Percentiles rank a stretch among this genome's conserved stretches.
Evolutionary conservation across 163 green algal species (phyloP).

Genomic region (Chloromonas sp.): DNA sequence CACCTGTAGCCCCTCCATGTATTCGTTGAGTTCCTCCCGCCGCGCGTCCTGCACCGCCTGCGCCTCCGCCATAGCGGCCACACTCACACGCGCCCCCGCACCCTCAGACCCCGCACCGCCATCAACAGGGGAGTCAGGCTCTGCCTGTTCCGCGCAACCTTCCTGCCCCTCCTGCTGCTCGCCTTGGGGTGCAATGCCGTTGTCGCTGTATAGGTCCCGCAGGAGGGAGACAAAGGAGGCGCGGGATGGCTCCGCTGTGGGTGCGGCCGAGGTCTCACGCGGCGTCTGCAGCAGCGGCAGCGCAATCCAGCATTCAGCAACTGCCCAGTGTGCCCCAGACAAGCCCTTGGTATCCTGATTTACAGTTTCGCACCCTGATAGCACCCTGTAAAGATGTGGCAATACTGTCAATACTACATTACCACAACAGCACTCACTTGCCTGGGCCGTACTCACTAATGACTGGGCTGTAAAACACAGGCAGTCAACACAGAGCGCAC

Average conservation of each 20-base stretch:
- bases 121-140: background rate
- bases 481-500: too few species aligned
- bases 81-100: background rate
- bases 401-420: too few species aligned
- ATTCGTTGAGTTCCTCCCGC: slow-evolving; percentile 5
- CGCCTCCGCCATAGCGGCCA: background rate
- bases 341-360: background rate
- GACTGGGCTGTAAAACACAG: too few species aligned
- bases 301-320: background rate
- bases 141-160: background rate
- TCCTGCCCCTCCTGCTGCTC: background rate
- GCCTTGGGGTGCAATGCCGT: background rate
- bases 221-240: background rate
- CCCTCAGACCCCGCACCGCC: background rate
- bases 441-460: too few species aligned
- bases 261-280: background rate
- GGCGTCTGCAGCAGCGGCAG: background rate
- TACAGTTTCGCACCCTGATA: too few species aligned
- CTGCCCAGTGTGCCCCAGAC: too few species aligned
- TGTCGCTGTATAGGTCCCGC: background rate
- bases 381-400: too few species aligned
- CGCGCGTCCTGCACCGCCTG: slow-evolving; percentile 6
- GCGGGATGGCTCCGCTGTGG: background rate
- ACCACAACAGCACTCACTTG: too few species aligned
- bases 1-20: background rate